phyloP scores from a whole-genome alignment of 2,329 filamentous ascomycete genomes.

The Colletotrichum sp. region DNA sequence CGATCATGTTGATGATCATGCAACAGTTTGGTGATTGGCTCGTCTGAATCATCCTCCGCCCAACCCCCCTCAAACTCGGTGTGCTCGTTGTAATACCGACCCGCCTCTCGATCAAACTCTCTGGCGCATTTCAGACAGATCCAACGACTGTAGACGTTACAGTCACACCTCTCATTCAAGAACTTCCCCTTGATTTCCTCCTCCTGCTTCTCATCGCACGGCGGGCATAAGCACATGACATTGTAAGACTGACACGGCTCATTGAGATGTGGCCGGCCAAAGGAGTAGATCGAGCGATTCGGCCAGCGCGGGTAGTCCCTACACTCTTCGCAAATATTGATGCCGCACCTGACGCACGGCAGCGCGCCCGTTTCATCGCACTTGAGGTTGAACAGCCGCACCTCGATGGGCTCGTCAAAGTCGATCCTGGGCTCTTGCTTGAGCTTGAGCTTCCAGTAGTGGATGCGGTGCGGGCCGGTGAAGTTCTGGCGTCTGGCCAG shows the following conservation, averaged over 20 bases:
- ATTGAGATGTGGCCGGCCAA: conserved; percentile 11
- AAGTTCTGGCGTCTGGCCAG: not conserved
- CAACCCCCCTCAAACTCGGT: not conserved
- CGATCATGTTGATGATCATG: not conserved
- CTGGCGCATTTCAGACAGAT: not conserved
- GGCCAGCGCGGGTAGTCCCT: not conserved
- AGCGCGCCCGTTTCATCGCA: conserved; percentile 1
- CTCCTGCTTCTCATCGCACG: conserved; percentile 5
- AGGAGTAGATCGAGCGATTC: not conserved
- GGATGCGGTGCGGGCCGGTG: not conserved
- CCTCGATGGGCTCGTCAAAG: conserved; percentile 6
- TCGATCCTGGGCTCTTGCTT: not conserved
- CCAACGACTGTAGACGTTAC: conserved; percentile 15
- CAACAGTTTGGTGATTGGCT: not conserved
- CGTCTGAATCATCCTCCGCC: not conserved
- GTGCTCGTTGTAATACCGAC: not conserved
- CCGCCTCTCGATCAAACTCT: not conserved
- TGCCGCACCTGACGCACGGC: not conserved
- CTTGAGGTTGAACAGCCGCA: conserved; percentile 4
- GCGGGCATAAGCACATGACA: conserved; percentile 15
- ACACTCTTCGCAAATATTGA: conserved; percentile 19
- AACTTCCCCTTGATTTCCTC: not conserved
- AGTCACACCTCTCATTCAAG: conserved; percentile 17
- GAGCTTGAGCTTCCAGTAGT: not conserved
- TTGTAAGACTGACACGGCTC: not conserved